phyloP scores from a whole-genome alignment of 257 asterid genomes.

The Solanum lignicaule region DNA sequence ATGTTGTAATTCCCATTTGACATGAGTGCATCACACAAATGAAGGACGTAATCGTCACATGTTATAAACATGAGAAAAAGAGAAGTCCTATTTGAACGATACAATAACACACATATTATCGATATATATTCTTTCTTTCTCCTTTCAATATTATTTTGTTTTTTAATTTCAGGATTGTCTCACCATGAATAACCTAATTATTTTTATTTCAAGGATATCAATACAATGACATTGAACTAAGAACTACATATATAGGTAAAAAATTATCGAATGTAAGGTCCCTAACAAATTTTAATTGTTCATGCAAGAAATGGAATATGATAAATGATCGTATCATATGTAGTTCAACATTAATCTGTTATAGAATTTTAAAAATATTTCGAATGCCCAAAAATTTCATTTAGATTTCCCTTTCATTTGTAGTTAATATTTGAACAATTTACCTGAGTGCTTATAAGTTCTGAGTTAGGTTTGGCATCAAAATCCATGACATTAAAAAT shows the following conservation, averaged over 20 bases:
- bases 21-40: background rate
- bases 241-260: background rate
- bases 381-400: background rate
- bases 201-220: background rate
- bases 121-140: background rate
- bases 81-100: background rate
- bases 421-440: background rate
- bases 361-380: background rate
- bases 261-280: background rate
- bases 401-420: background rate
- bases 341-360: background rate
- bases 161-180: background rate
- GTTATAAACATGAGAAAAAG: background rate
- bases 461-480: conserved; percentile 40
- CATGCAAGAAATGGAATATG: background rate
- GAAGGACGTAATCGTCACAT: background rate
- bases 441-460: conserved; percentile 29
- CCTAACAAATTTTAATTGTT: background rate
- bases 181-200: background rate
- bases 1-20: background rate
- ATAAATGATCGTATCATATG: background rate
- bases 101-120: background rate
- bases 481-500: conserved; percentile 32
- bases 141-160: background rate
- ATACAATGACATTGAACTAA: background rate